These are phyloP conservation scores for Melaleuca quinquenervia DNA, from an alignment of 345 rosid genomes.

Conservation along the genomic window DNA sequence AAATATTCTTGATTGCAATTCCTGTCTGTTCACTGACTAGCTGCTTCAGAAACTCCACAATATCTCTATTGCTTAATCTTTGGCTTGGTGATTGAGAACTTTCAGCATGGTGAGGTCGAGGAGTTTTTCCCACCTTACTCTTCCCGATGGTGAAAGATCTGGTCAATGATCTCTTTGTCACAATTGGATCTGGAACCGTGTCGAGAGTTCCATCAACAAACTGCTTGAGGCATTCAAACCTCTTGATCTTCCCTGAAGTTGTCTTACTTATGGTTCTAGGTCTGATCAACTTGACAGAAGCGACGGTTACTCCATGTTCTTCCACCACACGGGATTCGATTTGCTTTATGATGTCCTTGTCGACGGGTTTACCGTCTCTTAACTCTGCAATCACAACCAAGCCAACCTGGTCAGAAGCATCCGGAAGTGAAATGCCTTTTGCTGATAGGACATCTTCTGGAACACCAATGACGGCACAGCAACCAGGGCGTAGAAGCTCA, in stretches of 20 bases:
- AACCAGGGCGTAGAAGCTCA: slow-evolving; percentile 48
- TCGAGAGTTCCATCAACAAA: slow-evolving; percentile 44
- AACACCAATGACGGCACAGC: slow-evolving; percentile 64
- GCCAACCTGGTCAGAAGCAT: slow-evolving; percentile 50
- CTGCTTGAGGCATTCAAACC: slow-evolving; percentile 58
- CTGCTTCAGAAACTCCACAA: slow-evolving; percentile 33
- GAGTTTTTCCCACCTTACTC: slow-evolving; percentile 31
- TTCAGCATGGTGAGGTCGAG: slow-evolving; percentile 16
- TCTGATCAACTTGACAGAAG: slow-evolving; percentile 43
- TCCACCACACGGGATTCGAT: slow-evolving; percentile 36
- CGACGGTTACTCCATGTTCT: slow-evolving; percentile 50
- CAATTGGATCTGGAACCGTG: slow-evolving; percentile 22
- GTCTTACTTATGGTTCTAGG: slow-evolving; percentile 59
- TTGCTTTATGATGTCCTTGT: slow-evolving; percentile 21
- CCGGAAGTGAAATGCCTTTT: slow-evolving; percentile 45
- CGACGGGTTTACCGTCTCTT: slow-evolving; percentile 36
- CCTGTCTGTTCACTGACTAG: slow-evolving; percentile 46
- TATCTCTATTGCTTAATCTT: slow-evolving; percentile 26
- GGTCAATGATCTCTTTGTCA: slow-evolving; percentile 13
- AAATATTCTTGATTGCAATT: slow-evolving; percentile 21
- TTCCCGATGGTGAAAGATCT: slow-evolving; percentile 46
- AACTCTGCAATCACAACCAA: slow-evolving; percentile 64
- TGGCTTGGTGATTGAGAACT: slow-evolving; percentile 11
- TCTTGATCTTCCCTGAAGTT: slow-evolving; percentile 64
- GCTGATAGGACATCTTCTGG: slow-evolving; percentile 50